Evolutionary conservation across 2,329 filamentous ascomycete species (phyloP).

Genomic region (Scedosporium dehoogii): DNA sequence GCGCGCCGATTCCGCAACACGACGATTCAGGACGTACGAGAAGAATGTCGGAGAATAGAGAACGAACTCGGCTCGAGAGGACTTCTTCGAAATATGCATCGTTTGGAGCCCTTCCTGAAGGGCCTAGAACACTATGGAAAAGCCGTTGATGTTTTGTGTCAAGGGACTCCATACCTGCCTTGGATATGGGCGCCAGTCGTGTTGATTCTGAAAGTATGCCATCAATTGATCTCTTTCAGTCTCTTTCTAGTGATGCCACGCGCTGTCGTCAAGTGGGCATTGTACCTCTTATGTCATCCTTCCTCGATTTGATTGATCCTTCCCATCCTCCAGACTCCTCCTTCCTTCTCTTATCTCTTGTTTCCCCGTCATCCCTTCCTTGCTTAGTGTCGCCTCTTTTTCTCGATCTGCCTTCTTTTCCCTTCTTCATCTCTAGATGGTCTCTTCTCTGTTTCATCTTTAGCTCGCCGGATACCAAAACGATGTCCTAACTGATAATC

Average conservation of each 20-base stretch:
- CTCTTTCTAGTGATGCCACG: too few species aligned
- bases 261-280: too few species aligned
- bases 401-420: too few species aligned
- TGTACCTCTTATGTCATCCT: too few species aligned
- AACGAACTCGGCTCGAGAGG: not conserved
- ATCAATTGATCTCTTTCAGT: too few species aligned
- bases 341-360: too few species aligned
- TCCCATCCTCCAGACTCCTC: too few species aligned
- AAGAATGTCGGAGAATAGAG: not conserved
- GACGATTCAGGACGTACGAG: not conserved
- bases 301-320: too few species aligned
- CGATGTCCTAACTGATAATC: not conserved
- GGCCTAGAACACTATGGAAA: not conserved
- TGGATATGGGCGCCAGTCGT: not conserved
- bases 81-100: not conserved
- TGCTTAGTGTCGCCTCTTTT: too few species aligned
- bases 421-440: not conserved
- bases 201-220: not conserved
- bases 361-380: too few species aligned
- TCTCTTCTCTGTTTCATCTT: too few species aligned
- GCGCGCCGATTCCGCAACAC: not conserved
- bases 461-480: too few species aligned
- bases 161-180: not conserved
- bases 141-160: not conserved
- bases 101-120: not conserved